Evolutionary conservation across 2,329 filamentous ascomycete species (phyloP), one percentile per base, ranked within the genome.

Genomic region (Lanzia echinophila): DNA sequence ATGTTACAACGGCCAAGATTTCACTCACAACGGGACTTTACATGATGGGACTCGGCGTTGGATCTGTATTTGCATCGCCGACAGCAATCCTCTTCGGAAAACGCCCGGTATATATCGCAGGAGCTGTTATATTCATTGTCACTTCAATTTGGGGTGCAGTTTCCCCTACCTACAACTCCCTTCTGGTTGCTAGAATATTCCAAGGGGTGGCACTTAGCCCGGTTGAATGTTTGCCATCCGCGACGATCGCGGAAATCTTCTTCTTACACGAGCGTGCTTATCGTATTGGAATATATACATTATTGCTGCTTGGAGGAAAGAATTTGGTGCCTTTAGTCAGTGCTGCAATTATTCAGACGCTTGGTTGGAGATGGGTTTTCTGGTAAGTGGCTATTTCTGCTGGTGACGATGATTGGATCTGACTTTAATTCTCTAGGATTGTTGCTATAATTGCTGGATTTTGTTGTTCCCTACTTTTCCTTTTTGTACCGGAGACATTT

Each of bases 211-310:
- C 90, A 0, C 85, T 96, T 47, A 94, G 88, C 60, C 90, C 90
- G 0, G 89, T 96, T 8, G 92, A 97, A 69, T 95, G 90, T 65
- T 77, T 97, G 31, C 92, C 92, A 0, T 95, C 90, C 4, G 91
- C 92, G 15, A 96, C 90, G 0, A 92, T 97, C 64, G 90, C 91
- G 3, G 92, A 97, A 70, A 96, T 97, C 56, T 97, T 91, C 74
- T 96, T 96, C 66, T 75, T 97, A 19, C 92, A 97, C 64, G 92
- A 97, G 71, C 80, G 92, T 57, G 92, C 92, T 0, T 97, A 91
- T 67, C 86, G 92, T 4, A 83, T 97, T 43, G 94, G 94, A 10
- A 90, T 97, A 22, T 97, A 97, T 67, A 96, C 91, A 0, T 72
- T 97, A 19, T 75, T 97, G 6, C 77, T 97, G 12, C 79, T 97